These are phyloP conservation scores for Agaricus subrufescens DNA, from an alignment of 768 basidiomycete species.

Conservation along the genomic window DNA sequence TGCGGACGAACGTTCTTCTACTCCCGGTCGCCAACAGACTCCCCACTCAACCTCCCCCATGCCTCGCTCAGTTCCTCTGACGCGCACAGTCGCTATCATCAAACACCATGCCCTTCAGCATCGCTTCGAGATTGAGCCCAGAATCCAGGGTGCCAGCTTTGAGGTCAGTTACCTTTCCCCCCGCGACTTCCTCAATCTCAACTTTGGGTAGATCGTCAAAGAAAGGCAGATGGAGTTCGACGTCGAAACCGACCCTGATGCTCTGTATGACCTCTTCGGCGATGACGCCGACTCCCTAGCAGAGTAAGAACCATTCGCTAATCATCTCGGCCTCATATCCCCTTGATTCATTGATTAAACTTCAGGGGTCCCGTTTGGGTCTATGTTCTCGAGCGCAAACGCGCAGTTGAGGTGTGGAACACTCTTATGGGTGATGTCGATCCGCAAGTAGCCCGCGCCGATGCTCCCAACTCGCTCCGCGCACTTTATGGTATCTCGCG, in stretches of 20 bases:
- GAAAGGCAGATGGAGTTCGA: conserved; percentile 90
- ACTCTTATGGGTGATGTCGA: conserved; percentile 71
- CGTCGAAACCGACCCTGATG: conserved; percentile 75
- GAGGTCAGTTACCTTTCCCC: conserved; percentile 45
- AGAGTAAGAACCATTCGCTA: conserved; percentile 48
- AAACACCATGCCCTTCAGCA: conserved; percentile 71
- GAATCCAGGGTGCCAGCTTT: conserved; percentile 76
- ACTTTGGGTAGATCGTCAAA: conserved; percentile 61
- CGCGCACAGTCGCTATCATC: conserved; percentile 79
- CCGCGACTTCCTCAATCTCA: neutral
- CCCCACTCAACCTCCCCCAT: neutral
- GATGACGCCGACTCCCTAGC: conserved; percentile 68
- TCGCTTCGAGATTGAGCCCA: conserved; percentile 75
- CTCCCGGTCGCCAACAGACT: neutral
- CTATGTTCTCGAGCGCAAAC: conserved; percentile 79
- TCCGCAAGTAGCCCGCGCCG: conserved; percentile 47
- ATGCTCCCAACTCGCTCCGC: conserved; percentile 64
- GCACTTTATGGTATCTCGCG: conserved; percentile 57
- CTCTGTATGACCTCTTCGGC: conserved; percentile 75
- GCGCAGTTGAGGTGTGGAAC: conserved; percentile 76
- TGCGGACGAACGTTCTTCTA: neutral
- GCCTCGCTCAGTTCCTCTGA: conserved; percentile 20
- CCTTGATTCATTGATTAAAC: conserved; percentile 4
- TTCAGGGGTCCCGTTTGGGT: conserved; percentile 85
- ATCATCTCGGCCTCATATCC: neutral